These are phyloP conservation scores for Puya raimondii DNA, from an alignment of 176 grass and related monocot species.

Conservation along the genomic window DNA sequence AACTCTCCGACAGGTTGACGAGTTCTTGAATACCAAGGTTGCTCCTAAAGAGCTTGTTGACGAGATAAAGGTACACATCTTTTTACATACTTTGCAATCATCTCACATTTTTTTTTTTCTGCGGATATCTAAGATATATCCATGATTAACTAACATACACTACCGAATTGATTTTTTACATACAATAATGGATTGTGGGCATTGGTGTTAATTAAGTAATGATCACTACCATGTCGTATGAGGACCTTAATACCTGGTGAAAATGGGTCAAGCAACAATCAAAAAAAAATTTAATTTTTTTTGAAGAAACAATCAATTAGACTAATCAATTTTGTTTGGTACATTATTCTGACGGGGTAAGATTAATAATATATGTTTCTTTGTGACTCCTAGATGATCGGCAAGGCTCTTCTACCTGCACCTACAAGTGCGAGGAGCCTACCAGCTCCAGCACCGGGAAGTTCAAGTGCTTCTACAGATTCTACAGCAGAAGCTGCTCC, in stretches of 20 bases:
- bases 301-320: background rate
- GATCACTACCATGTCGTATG: too few species aligned
- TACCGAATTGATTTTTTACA: background rate
- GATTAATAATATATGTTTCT: slow-evolving; percentile 2
- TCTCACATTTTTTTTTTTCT: background rate
- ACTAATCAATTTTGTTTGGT: slow-evolving; percentile 3
- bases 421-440: slow-evolving; percentile 43
- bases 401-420: slow-evolving; percentile 64
- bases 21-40: slow-evolving; percentile 91
- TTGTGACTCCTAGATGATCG: slow-evolving; percentile 55
- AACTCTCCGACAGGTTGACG: slow-evolving; percentile 67
- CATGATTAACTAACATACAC: background rate
- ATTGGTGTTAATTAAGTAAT: too few species aligned
- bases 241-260: too few species aligned
- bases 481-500: slow-evolving; percentile 22
- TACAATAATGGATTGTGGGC: too few species aligned
- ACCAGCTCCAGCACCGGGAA: slow-evolving; percentile 25
- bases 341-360: background rate
- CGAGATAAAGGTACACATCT: slow-evolving; percentile 71
- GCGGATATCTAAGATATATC: background rate
- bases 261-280: too few species aligned
- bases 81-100: slow-evolving; percentile 9
- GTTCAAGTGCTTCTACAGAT: slow-evolving; percentile 12
- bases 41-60: slow-evolving; percentile 92
- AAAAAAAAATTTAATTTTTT: background rate